Evolutionary conservation across 345 rosid species (phyloP).

Genomic region (Lumnitzera racemosa): DNA sequence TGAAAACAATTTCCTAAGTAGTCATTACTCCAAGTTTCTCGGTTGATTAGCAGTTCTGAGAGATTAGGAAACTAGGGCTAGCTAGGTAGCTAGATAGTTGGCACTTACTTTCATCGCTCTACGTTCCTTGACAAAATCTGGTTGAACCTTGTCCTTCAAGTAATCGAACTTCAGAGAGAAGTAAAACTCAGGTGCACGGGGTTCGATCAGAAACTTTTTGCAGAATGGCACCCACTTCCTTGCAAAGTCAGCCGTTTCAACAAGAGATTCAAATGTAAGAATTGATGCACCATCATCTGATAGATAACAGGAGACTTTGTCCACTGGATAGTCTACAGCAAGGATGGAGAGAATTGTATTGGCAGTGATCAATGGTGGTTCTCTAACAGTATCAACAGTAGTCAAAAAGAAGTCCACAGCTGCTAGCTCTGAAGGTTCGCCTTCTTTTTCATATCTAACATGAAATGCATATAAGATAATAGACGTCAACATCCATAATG

Average conservation of each 20-base stretch:
- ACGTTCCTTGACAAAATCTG: slow-evolving; percentile 94
- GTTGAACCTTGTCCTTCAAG: slow-evolving; percentile 89
- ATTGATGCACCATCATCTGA: slow-evolving; percentile 97
- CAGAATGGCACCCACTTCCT: slow-evolving; percentile 99
- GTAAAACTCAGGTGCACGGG: slow-evolving; percentile 94
- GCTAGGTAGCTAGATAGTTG: slow-evolving; percentile 3
- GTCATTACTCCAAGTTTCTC: slow-evolving; percentile 1
- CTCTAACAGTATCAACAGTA: slow-evolving; percentile 96
- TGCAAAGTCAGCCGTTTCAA: slow-evolving; percentile 95
- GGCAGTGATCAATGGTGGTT: slow-evolving; percentile 91
- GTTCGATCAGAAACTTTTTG: slow-evolving; percentile 92
- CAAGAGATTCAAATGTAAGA: slow-evolving; percentile 90
- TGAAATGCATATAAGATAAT: slow-evolving; percentile 5
- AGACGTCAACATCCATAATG: not conserved
- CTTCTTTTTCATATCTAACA: slow-evolving; percentile 75
- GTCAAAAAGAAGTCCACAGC: slow-evolving; percentile 94
- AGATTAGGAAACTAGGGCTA: not conserved
- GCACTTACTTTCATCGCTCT: slow-evolving; percentile 79
- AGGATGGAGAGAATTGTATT: slow-evolving; percentile 95
- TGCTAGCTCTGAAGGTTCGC: slow-evolving; percentile 82
- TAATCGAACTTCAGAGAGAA: slow-evolving; percentile 93
- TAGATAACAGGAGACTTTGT: slow-evolving; percentile 94
- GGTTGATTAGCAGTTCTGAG: not conserved
- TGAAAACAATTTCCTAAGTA: not conserved
- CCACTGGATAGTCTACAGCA: slow-evolving; percentile 93